Percentiles rank a stretch among this genome's conserved stretches.
phyloP scores from a whole-genome alignment of 192 early-diverging fungal species.

The Obelidium mucronatum region DNA sequence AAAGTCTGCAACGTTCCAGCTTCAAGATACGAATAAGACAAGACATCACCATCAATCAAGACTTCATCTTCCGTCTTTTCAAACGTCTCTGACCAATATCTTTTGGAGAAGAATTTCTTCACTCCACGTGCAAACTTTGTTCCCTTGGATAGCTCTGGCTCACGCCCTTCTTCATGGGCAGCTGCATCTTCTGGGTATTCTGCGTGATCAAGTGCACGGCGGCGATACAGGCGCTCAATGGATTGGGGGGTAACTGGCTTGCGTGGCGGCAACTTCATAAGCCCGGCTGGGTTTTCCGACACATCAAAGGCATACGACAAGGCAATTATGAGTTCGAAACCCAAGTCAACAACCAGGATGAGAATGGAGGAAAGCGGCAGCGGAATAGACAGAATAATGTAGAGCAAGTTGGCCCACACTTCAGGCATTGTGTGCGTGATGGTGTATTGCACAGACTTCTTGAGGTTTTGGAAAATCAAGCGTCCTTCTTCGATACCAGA shows the following conservation, averaged over 20 bases:
- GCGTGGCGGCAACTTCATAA: conserved; percentile 90
- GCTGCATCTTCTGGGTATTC: conserved; percentile 3
- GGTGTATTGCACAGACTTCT: conserved; percentile 92
- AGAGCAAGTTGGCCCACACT: conserved; percentile 87
- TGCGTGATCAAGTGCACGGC: conserved; percentile 15
- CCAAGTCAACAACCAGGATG: conserved; percentile 92
- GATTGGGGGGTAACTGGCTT: conserved; percentile 76
- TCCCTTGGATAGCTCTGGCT: conserved; percentile 33
- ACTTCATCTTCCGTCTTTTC: conserved; percentile 69
- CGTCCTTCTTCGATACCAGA: conserved; percentile 93
- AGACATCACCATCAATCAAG: conserved; percentile 87
- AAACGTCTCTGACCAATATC: conserved; percentile 53
- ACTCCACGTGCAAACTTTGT: conserved; percentile 38
- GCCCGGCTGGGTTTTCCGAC: conserved; percentile 62
- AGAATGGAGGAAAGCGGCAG: conserved; percentile 82
- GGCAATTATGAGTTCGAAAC: conserved; percentile 89
- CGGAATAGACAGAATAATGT: conserved; percentile 88
- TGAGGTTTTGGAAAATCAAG: conserved; percentile 93
- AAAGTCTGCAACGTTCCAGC: conserved; percentile 79
- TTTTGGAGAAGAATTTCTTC: conserved; percentile 32
- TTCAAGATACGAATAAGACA: conserved; percentile 89
- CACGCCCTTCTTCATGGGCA: conserved; percentile 33
- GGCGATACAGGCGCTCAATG: conserved; percentile 30
- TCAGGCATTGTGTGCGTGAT: conserved; percentile 91
- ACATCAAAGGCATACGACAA: conserved; percentile 93